These are phyloP conservation scores for Trypanosoma vivax DNA, from an alignment of 208 protist genomes.

Conservation along the genomic window DNA sequence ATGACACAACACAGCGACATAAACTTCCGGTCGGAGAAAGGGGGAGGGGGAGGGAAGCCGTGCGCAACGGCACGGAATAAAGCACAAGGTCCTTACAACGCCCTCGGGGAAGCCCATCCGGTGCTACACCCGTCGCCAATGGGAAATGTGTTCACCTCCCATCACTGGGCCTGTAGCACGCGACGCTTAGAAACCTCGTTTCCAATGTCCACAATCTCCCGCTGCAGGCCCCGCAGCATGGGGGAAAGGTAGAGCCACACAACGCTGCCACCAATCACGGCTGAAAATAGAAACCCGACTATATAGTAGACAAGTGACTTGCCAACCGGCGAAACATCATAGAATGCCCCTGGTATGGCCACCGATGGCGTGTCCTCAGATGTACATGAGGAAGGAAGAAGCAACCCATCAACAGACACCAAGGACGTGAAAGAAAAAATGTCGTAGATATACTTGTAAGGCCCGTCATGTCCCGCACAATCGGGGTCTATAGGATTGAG, in stretches of 20 bases:
- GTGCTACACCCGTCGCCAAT: too few relatives aligned
- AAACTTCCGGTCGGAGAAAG: too few relatives aligned
- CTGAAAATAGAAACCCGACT: conserved; percentile 17
- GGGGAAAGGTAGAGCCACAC: conserved; percentile 27
- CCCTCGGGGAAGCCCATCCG: too few relatives aligned
- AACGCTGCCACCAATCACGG: conserved; percentile 19
- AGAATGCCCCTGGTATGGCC: conserved; percentile 9
- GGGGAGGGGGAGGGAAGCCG: too few relatives aligned
- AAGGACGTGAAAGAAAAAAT: conserved; percentile 28
- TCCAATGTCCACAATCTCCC: background rate
- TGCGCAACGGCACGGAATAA: too few relatives aligned
- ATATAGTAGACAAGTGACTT: conserved; percentile 16
- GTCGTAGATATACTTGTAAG: conserved; percentile 34
- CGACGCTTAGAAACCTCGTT: background rate
- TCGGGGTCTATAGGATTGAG: conserved; percentile 13
- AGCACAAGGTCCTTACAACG: too few relatives aligned
- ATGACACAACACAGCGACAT: too few relatives aligned
- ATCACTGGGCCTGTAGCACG: too few relatives aligned
- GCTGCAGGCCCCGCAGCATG: conserved; percentile 22
- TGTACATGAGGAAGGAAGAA: conserved; percentile 10
- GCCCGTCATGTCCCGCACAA: background rate
- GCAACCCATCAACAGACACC: background rate
- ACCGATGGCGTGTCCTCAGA: background rate
- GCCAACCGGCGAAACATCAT: background rate
- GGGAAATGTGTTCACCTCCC: too few relatives aligned